Evolutionary conservation across 1,139 yeast genomes (phyloP).

Genomic region (Geotrichum australiense): DNA sequence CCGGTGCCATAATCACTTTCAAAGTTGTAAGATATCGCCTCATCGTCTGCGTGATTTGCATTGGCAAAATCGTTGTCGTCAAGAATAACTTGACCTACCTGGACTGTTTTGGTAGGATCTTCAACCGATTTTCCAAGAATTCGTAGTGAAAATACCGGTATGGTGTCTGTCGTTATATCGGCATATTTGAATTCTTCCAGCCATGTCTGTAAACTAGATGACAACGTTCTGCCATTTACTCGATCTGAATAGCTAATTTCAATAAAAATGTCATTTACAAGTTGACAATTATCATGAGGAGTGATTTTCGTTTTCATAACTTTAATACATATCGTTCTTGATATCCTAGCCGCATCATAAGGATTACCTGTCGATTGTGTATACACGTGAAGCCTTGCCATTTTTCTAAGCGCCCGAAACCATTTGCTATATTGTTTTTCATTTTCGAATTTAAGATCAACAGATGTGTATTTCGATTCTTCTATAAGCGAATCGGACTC

Average conservation of each 20-base stretch:
- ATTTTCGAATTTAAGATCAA: slow-evolving; percentile 9
- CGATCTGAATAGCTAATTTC: slow-evolving; percentile 50
- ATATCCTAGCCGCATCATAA: slow-evolving; percentile 42
- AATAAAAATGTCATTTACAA: slow-evolving; percentile 38
- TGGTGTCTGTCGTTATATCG: slow-evolving; percentile 23
- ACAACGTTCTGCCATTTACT: slow-evolving; percentile 53
- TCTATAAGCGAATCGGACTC: neutral
- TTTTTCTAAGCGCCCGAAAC: slow-evolving; percentile 66
- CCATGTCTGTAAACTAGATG: slow-evolving; percentile 44
- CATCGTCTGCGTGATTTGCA: slow-evolving; percentile 1
- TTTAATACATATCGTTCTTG: slow-evolving; percentile 49
- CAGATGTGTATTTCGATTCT: neutral
- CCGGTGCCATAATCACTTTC: slow-evolving; percentile 3
- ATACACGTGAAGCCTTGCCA: slow-evolving; percentile 54
- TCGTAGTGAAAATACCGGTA: slow-evolving; percentile 20
- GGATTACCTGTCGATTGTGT: slow-evolving; percentile 34
- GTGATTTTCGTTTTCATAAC: slow-evolving; percentile 55
- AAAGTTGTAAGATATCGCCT: slow-evolving; percentile 11
- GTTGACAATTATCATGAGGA: neutral
- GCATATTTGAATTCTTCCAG: slow-evolving; percentile 50
- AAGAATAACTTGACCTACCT: slow-evolving; percentile 6
- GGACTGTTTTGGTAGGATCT: slow-evolving; percentile 1
- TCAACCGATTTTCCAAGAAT: neutral
- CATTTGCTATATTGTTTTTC: slow-evolving; percentile 43
- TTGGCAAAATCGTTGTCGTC: slow-evolving; percentile 5